Base-by-base conservation (phyloP, 441 rosid species). In the Hura crepitans region DNA sequence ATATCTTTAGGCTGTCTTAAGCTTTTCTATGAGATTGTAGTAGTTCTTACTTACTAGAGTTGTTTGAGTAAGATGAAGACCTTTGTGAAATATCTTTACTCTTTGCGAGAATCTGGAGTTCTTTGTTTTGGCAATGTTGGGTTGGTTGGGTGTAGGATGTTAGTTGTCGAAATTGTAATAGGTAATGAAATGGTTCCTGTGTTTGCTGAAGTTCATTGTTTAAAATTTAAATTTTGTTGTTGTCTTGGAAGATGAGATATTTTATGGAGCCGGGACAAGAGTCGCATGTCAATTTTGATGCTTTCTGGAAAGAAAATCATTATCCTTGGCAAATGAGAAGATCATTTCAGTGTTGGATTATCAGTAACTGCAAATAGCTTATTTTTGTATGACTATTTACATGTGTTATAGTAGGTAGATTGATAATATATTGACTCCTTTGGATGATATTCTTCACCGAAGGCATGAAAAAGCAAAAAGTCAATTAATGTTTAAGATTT, bases 61-160 rank as follows among this genome's bases (percentile, higher is more conserved):
- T 59, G 15, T 43, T 27, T 6, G 20, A 72, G 35, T 4, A 15
- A 30, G 14, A 11, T 7, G 28, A 25, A 54, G 9, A 43, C 4
- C 25, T n/a, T 50, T 62, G 28, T 27, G 51, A 25, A 15, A 23
- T 23, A 25, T 62, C 43, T 11, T n/a, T 9, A 30, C 67, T 63
- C 51, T 45, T 57, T 57, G 27, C 59, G 17, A 37, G 50, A 30
- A 33, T 50, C 45, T 66, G 14, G 46, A 23, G 67, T 67, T 51
- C 1, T 51, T 6, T 55, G 61, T 30, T 50, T 51, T 51, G 17
- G 17, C 35, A 1, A 33, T 72, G 7, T 6, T 25, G 28, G 54
- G 58, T 37, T 51, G 28, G 57, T 10, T 39, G 4, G 43, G 53
- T 42, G 6, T 7, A 25, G 28, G 31, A 70, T 61, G 6, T 7